These are phyloP conservation scores for Ostreobium quekettii DNA, from an alignment of 139 green algal genomes.

Conservation along the genomic window DNA sequence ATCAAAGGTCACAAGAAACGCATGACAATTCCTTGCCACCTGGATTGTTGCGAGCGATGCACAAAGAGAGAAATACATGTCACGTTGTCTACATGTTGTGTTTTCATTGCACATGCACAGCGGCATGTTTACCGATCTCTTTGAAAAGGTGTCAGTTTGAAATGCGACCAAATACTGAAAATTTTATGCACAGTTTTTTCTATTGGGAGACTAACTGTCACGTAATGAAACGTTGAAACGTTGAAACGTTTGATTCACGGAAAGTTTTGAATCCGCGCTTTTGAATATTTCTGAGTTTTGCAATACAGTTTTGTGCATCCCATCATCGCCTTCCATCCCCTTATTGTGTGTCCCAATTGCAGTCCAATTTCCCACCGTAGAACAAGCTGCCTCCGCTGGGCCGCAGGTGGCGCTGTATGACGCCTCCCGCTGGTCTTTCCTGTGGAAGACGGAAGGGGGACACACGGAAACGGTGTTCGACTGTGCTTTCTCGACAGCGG, in stretches of 20 bases:
- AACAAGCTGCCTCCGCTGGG: not conserved
- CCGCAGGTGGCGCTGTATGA: slow-evolving; percentile 31
- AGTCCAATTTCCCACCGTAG: not conserved
- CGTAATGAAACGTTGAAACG: no score
- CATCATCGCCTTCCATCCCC: no score
- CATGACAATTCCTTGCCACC: not conserved
- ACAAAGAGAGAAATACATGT: not conserved
- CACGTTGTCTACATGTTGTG: not conserved
- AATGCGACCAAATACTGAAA: no score
- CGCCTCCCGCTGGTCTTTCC: not conserved
- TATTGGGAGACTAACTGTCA: no score
- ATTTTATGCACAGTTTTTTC: no score
- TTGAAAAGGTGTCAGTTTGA: no score
- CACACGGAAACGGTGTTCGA: slow-evolving; percentile 55
- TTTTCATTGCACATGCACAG: not conserved
- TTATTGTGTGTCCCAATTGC: not conserved
- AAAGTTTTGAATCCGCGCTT: not conserved
- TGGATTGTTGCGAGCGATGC: not conserved
- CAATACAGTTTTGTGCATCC: no score
- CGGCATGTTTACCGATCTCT: not conserved
- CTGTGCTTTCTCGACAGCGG: slow-evolving; percentile 27
- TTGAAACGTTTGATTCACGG: not conserved
- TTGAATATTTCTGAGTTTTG: not conserved
- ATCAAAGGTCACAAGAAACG: not conserved
- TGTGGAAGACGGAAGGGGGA: slow-evolving; percentile 32